These are phyloP conservation scores for Pseudonitzschia multiseries DNA, from an alignment of 108 stramenopile genomes.

Conservation along the genomic window DNA sequence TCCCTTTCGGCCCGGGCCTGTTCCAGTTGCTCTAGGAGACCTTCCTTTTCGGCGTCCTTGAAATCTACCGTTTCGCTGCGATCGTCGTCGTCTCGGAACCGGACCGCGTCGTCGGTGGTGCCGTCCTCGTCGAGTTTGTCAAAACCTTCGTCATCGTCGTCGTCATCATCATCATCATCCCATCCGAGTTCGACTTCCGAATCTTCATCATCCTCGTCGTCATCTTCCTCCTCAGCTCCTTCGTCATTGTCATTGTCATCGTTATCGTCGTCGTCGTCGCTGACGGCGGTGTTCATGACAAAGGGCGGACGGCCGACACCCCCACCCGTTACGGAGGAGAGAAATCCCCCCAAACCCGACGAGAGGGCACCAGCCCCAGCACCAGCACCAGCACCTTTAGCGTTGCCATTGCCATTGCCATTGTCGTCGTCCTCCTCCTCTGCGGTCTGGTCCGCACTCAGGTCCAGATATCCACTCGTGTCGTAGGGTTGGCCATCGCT, in stretches of 20 bases:
- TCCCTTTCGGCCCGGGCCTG: constrained; percentile 51
- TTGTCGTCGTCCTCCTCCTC: constrained; percentile 15
- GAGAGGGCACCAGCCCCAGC: not conserved
- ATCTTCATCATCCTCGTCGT: constrained; percentile 2
- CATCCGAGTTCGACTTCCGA: constrained; percentile 36
- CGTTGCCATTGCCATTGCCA: no score
- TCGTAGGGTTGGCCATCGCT: not conserved
- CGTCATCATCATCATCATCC: constrained; percentile 34
- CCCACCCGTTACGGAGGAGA: constrained; percentile 16
- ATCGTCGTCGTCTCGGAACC: constrained; percentile 26
- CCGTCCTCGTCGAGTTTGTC: constrained; percentile 35
- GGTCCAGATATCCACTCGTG: not conserved
- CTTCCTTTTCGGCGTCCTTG: constrained; percentile 50
- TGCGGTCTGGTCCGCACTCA: constrained; percentile 20
- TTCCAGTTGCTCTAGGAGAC: constrained; percentile 37
- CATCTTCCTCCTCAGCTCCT: not conserved
- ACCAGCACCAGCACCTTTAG: no score
- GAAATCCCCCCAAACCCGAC: constrained; percentile 24
- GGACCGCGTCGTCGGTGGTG: constrained; percentile 11
- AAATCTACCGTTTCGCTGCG: constrained; percentile 43
- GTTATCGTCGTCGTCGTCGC: constrained; percentile 44
- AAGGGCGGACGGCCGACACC: constrained; percentile 55
- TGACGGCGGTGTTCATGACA: constrained; percentile 69
- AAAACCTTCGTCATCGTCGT: constrained; percentile 24
- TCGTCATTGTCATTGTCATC: not conserved